A percentile compares a stretch with the other conserved stretches of the same genome.
phyloP scores from a whole-genome alignment of 2,329 filamentous ascomycete species.

The Zymoseptoria pseudotritici region DNA sequence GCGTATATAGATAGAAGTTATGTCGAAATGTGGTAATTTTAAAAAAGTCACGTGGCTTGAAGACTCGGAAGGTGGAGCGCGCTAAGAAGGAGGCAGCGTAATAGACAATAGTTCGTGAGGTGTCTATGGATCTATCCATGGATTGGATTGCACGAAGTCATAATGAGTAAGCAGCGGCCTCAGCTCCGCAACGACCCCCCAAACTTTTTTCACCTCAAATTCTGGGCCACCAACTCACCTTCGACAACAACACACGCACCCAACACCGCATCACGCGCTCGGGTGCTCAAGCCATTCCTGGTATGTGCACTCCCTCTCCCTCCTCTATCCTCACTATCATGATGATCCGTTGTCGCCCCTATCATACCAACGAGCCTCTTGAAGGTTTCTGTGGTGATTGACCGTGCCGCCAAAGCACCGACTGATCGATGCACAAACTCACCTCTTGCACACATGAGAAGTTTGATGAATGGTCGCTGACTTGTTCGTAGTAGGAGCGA shows the following conservation, averaged over 20 bases:
- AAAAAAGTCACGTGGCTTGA: too few relatives aligned
- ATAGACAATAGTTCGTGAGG: too few relatives aligned
- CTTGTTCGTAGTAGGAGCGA: background rate
- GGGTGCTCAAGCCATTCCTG: background rate
- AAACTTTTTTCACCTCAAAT: background rate
- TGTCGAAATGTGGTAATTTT: too few relatives aligned
- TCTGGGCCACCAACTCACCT: background rate
- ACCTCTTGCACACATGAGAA: constrained; percentile 1
- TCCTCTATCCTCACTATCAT: constrained; percentile 25
- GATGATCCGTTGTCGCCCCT: constrained; percentile 60
- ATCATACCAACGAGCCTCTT: constrained; percentile 42
- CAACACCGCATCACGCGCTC: background rate
- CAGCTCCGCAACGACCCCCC: background rate
- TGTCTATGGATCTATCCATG: too few relatives aligned
- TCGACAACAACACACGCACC: constrained; percentile 6
- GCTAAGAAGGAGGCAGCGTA: too few relatives aligned
- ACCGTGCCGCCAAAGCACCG: constrained; percentile 56
- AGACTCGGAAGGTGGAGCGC: too few relatives aligned
- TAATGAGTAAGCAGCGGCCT: background rate
- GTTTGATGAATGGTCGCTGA: constrained; percentile 7
- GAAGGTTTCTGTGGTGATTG: constrained; percentile 46
- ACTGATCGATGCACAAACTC: constrained; percentile 36
- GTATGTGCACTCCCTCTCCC: constrained; percentile 17
- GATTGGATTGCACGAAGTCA: background rate
- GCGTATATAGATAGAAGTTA: too few relatives aligned